These are phyloP conservation scores for Zanthoxylum bungeanum DNA, from an alignment of 345 rosid species.

Conservation along the genomic window DNA sequence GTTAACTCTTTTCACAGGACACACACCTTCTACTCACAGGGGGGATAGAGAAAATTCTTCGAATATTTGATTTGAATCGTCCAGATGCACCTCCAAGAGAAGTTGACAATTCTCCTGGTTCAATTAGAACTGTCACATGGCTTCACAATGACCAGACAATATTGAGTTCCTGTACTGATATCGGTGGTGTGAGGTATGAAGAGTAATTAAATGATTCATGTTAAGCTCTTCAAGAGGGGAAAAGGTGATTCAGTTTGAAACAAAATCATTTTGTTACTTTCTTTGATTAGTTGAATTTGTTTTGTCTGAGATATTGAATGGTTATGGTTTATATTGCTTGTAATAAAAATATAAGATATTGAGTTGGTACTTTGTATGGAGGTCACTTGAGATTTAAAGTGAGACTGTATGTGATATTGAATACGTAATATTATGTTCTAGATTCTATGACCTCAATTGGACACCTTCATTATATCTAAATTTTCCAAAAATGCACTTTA, in stretches of 20 bases:
- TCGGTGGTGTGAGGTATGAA: slow-evolving; percentile 82
- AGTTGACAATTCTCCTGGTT: slow-evolving; percentile 83
- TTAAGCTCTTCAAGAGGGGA: neutral
- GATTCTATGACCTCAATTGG: neutral
- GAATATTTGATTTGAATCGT: slow-evolving; percentile 81
- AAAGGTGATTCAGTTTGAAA: neutral
- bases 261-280: neutral
- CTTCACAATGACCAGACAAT: slow-evolving; percentile 97
- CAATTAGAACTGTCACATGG: slow-evolving; percentile 88
- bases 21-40: slow-evolving; percentile 88
- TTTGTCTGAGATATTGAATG: neutral
- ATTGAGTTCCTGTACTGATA: slow-evolving; percentile 83
- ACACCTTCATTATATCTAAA: neutral
- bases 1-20: slow-evolving; percentile 44
- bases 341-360: neutral
- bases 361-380: neutral
- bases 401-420: neutral
- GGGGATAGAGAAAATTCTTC: slow-evolving; percentile 85
- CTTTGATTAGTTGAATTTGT: slow-evolving; percentile 4
- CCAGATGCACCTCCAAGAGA: slow-evolving; percentile 89
- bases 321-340: neutral
- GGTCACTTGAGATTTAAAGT: neutral
- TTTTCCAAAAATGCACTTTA: neutral
- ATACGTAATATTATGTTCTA: neutral
- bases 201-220: neutral